Percentiles rank a stretch among this genome's conserved stretches.
phyloP scores from a whole-genome alignment of 108 stramenopile species.

The Pseudonitzschia multistriata region DNA sequence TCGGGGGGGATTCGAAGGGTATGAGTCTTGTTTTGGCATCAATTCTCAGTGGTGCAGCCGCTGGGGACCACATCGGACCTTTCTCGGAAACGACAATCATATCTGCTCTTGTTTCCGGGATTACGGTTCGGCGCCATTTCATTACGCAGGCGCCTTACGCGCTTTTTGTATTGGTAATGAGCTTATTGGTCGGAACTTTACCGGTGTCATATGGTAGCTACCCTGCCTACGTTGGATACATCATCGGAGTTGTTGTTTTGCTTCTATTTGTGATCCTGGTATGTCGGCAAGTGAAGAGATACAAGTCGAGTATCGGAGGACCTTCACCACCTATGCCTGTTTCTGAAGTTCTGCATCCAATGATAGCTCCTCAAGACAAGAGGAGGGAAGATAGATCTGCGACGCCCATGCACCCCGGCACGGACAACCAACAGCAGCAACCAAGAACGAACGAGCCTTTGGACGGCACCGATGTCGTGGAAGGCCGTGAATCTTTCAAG shows the following conservation, averaged over 20 bases:
- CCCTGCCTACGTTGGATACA: conserved; percentile 13
- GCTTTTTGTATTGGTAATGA: conserved; percentile 23
- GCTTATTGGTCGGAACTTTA: conserved; percentile 19
- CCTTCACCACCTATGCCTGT: not conserved
- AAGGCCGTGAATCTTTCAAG: conserved; percentile 3
- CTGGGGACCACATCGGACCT: conserved; percentile 68
- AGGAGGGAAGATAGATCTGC: not conserved
- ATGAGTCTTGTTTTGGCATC: conserved; percentile 43
- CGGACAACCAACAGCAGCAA: not conserved
- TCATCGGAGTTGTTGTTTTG: conserved; percentile 13
- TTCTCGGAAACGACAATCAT: conserved; percentile 69
- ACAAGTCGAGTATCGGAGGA: not conserved
- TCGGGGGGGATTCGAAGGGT: conserved; percentile 37
- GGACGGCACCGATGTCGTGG: conserved; percentile 7
- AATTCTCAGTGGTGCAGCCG: conserved; percentile 58
- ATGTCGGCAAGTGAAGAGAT: conserved; percentile 13
- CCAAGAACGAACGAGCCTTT: not conserved
- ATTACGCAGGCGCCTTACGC: conserved; percentile 65
- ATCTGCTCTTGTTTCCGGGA: conserved; percentile 45
- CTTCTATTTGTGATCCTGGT: conserved; percentile 15
- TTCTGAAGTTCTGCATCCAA: not conserved
- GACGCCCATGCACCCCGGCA: not conserved
- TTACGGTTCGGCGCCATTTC: conserved; percentile 42
- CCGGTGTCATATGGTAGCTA: conserved; percentile 10
- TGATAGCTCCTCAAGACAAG: not conserved